Evolutionary conservation across 2,329 filamentous ascomycete species (phyloP), one percentile per base, ranked within the genome.

Genomic region (Colletotrichum eremochloae): DNA sequence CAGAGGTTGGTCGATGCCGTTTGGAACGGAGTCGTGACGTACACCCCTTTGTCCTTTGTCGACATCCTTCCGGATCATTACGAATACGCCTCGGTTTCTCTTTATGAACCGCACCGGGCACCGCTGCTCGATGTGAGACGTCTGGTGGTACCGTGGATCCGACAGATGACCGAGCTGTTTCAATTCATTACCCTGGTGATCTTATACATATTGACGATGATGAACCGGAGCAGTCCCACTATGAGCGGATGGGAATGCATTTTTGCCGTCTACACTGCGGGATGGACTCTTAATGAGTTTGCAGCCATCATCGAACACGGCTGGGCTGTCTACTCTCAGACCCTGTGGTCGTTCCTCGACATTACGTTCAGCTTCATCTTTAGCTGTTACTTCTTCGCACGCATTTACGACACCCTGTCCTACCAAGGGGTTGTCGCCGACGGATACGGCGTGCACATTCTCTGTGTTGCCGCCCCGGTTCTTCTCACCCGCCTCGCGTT

Each of bases 1-100:
- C 91, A 93, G 76, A 90, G 90, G 73, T 89, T 93, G 24, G 91
- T 94, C 5, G 89, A 92, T 70, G 91, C 91, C 6, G 91, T 94
- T 3, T 93, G 93, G 74, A 85, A 87, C 18, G 92, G 92, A 1
- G 84, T 89, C 29, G 86, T 94, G 42, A 90, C 92, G n/a, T 94
- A 94, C 75, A 93, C 92, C 1, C 91, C 92, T 0, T 88, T 89
- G 0, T 88, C 89, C 0, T 93, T 93, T 74, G 87, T 94, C 77
- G 92, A 94, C 77, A 92, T 94, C 63, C 84, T 94, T 1, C 92
- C 92, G 0, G 92, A 94, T 77, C 89, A 92, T 76, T 94, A 93
- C 82, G 93, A 93, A 78, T 86, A 90, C 76, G 89, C 91, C 60
- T 90, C 90, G 0, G 91, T 94, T 48, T 90, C 90, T 2, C 82